phyloP scores from a whole-genome alignment of 495 filamentous ascomycete species.

The Cryomyces minteri region DNA sequence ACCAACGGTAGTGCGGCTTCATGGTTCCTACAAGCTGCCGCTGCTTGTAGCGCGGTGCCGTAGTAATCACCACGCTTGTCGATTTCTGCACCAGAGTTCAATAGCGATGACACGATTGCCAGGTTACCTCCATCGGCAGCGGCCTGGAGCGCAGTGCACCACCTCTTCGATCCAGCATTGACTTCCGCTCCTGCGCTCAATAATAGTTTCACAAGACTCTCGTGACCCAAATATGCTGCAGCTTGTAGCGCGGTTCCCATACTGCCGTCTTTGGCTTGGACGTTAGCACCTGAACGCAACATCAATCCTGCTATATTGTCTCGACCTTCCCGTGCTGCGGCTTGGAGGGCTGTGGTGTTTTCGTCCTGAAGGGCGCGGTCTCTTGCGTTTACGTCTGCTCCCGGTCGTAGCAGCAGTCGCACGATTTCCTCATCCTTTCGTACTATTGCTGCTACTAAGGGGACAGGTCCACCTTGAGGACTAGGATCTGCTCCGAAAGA shows the following conservation, averaged over 20 bases:
- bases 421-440: background rate
- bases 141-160: background rate
- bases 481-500: background rate
- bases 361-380: no score
- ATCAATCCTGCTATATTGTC: background rate
- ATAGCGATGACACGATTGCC: background rate
- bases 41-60: background rate
- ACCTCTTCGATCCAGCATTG: background rate
- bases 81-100: background rate
- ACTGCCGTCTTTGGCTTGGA: background rate
- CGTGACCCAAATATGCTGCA: background rate
- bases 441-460: background rate
- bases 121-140: background rate
- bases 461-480: background rate
- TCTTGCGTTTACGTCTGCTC: slow-evolving; percentile 4
- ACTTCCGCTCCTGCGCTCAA: background rate
- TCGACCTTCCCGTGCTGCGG: background rate
- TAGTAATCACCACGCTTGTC: background rate
- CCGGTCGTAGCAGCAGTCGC: slow-evolving; percentile 4
- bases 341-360: background rate
- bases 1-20: background rate
- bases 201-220: background rate
- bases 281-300: background rate
- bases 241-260: background rate
- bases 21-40: background rate